These are phyloP conservation scores for Chlorella sp. DNA, from an alignment of 139 green algal genomes.

Conservation along the genomic window DNA sequence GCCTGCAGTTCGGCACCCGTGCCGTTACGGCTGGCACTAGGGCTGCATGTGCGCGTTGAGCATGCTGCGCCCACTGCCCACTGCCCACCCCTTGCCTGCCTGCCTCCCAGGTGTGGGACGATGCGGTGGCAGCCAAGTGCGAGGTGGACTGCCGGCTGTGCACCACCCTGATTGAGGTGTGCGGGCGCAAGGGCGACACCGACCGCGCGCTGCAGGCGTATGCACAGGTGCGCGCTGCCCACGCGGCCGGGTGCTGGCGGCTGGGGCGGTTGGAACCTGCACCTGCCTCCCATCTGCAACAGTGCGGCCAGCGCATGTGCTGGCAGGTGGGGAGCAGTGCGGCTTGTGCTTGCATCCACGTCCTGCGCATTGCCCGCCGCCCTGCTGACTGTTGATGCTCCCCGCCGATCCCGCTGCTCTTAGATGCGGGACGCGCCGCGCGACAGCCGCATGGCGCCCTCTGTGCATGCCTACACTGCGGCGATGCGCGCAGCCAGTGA, in stretches of 20 bases:
- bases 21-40: too few species aligned
- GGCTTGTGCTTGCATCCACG: neutral
- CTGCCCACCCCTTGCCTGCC: neutral
- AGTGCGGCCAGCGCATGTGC: too few species aligned
- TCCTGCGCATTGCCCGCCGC: neutral
- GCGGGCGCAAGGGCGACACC: slow-evolving; percentile 70
- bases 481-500: slow-evolving; percentile 88
- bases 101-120: slow-evolving; percentile 63
- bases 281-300: too few species aligned
- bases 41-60: too few species aligned
- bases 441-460: slow-evolving; percentile 67
- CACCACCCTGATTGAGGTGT: slow-evolving; percentile 87
- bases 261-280: neutral
- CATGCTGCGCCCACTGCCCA: too few species aligned
- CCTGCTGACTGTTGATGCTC: neutral
- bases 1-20: too few species aligned
- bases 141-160: slow-evolving; percentile 82
- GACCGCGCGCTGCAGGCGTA: slow-evolving; percentile 82
- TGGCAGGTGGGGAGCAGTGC: too few species aligned
- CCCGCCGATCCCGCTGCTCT: neutral
- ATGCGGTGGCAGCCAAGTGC: slow-evolving; percentile 60
- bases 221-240: neutral
- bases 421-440: slow-evolving; percentile 62
- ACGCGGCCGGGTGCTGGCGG: too few species aligned
- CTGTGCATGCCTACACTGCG: slow-evolving; percentile 88